Evolutionary conservation across 1,284 basidiomycete species (phyloP).

Genomic region (Irpex sp.): DNA sequence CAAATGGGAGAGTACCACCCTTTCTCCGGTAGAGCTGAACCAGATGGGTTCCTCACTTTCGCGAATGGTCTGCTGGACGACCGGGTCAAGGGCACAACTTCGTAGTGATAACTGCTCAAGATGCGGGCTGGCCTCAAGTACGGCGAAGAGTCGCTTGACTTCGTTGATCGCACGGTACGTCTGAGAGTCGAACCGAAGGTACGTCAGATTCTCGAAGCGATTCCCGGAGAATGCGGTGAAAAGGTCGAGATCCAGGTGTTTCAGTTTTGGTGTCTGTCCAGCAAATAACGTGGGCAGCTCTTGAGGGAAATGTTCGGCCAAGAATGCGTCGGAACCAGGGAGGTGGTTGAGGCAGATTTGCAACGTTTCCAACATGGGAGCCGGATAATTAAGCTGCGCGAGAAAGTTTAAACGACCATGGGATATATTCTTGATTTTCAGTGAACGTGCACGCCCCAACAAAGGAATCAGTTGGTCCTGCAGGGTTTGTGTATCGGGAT

Average conservation of each 20-base stretch:
- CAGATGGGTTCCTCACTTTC: neutral
- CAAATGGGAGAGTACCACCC: neutral
- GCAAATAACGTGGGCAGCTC: neutral
- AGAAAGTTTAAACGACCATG: neutral
- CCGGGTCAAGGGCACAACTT: neutral
- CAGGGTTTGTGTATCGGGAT: neutral
- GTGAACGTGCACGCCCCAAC: neutral
- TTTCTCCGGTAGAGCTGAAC: neutral
- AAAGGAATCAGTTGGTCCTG: neutral
- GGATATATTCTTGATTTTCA: neutral
- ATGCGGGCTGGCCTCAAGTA: slow-evolving; percentile 3
- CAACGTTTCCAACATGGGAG: neutral
- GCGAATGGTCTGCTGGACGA: neutral
- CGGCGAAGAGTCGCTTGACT: neutral
- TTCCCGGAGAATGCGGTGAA: neutral
- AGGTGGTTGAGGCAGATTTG: neutral
- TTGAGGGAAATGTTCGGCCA: no score
- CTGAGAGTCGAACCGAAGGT: neutral
- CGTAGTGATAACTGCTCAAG: slow-evolving; percentile 4
- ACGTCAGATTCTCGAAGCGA: neutral
- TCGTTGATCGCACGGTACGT: neutral
- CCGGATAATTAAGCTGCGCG: neutral
- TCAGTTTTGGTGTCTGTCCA: neutral
- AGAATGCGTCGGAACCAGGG: no score
- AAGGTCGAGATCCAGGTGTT: neutral